Evolutionary conservation across 345 rosid species (phyloP).

Genomic region (Luvunga scandens): DNA sequence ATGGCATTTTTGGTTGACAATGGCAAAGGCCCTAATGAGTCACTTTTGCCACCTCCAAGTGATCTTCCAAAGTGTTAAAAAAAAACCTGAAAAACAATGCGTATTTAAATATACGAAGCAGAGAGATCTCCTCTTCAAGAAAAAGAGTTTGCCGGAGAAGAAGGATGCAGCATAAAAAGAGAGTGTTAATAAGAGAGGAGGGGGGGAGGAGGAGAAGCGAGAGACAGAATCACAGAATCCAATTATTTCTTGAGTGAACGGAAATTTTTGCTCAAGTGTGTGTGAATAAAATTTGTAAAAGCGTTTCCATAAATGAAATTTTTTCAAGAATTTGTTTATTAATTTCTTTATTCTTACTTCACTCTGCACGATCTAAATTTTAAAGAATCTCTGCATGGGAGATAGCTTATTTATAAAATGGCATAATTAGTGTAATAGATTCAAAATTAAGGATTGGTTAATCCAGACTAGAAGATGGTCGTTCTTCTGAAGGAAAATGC

Average conservation of each 20-base stretch:
- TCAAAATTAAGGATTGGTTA: background rate
- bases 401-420: background rate
- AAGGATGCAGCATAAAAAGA: background rate
- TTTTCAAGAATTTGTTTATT: background rate
- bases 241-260: constrained; percentile 22
- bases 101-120: background rate
- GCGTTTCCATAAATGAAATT: background rate
- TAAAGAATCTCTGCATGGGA: background rate
- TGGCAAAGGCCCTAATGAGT: constrained; percentile 82
- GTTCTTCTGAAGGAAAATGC: too few relatives aligned
- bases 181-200: background rate
- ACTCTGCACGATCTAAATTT: background rate
- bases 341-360: background rate
- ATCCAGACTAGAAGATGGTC: background rate
- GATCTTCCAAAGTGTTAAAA: constrained; percentile 86
- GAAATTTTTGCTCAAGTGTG: constrained; percentile 22
- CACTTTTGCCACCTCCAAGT: constrained; percentile 85
- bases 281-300: constrained; percentile 13
- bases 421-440: background rate
- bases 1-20: constrained; percentile 97
- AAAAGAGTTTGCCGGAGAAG: background rate
- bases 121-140: background rate
- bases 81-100: background rate
- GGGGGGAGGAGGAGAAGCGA: too few relatives aligned
- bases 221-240: constrained; percentile 4